phyloP scores from a whole-genome alignment of 306 rosid genomes.

The Pachyrhizus erosus region DNA sequence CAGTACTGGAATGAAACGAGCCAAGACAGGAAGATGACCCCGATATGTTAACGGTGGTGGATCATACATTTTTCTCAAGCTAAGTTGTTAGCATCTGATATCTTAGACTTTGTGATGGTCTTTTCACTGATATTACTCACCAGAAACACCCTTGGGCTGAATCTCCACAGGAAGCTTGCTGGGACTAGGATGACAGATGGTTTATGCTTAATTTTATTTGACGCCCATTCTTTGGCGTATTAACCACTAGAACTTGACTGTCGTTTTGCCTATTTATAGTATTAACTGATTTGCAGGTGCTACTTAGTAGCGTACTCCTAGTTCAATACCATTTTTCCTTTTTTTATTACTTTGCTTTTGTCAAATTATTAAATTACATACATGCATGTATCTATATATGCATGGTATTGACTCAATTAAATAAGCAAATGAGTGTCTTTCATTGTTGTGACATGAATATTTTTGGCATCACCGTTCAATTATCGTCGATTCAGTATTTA shows the following conservation, averaged over 20 bases:
- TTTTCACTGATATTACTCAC: slow-evolving; percentile 40
- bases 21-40: slow-evolving; percentile 86
- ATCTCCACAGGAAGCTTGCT: slow-evolving; percentile 46
- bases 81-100: slow-evolving; percentile 46
- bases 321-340: slow-evolving; percentile 32
- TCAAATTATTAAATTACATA: slow-evolving; percentile 38
- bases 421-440: slow-evolving; percentile 47
- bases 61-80: slow-evolving; percentile 40
- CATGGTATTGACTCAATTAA: slow-evolving; percentile 47
- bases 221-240: slow-evolving; percentile 65
- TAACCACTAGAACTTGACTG: slow-evolving; percentile 50
- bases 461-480: slow-evolving; percentile 26
- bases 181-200: slow-evolving; percentile 38
- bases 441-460: slow-evolving; percentile 36
- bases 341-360: slow-evolving; percentile 38
- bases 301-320: slow-evolving; percentile 48
- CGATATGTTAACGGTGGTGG: slow-evolving; percentile 21
- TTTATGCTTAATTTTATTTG: slow-evolving; percentile 39
- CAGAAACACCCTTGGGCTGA: slow-evolving; percentile 42
- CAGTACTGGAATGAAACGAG: slow-evolving; percentile 86
- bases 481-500: neutral
- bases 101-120: slow-evolving; percentile 41
- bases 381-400: slow-evolving; percentile 45
- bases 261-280: slow-evolving; percentile 52
- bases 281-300: slow-evolving; percentile 49